Percentiles rank a stretch among this genome's conserved stretches.
Evolutionary conservation across 2,329 filamentous ascomycete species (phyloP).

Genomic region (Achaetomium macrosporum): DNA sequence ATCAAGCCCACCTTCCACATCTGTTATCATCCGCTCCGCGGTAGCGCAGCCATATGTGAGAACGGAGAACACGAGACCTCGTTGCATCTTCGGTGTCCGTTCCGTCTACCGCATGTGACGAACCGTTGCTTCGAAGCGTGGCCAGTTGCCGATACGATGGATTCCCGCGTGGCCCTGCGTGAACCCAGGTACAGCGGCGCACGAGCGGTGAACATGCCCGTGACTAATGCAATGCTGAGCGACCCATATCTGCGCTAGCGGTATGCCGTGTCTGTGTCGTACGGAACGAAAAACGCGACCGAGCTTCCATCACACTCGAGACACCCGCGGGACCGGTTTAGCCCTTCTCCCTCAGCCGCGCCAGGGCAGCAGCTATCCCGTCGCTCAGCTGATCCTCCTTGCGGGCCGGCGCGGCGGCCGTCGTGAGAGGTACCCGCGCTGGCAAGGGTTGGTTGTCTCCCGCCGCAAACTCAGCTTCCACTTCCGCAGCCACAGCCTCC

Average conservation of each 20-base stretch:
- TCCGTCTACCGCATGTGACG: not conserved
- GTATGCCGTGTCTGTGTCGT: slow-evolving; percentile 4
- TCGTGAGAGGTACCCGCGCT: slow-evolving; percentile 5
- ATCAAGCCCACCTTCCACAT: not conserved
- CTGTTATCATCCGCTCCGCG: not conserved
- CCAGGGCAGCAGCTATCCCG: slow-evolving; percentile 56
- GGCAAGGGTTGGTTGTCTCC: slow-evolving; percentile 24
- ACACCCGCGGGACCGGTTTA: slow-evolving; percentile 7
- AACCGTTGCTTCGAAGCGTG: slow-evolving; percentile 3
- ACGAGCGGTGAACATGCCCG: not conserved
- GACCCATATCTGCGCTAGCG: not conserved
- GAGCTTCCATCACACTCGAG: not conserved
- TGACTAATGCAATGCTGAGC: not conserved
- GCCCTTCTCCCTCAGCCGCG: slow-evolving; percentile 47
- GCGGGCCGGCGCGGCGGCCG: slow-evolving; percentile 19
- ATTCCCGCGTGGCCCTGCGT: not conserved
- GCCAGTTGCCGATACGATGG: slow-evolving; percentile 15
- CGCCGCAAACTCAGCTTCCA: slow-evolving; percentile 33
- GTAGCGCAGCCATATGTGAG: not conserved
- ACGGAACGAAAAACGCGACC: not conserved
- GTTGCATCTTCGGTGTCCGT: not conserved
- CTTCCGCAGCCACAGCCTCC: slow-evolving; percentile 44
- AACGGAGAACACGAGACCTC: not conserved
- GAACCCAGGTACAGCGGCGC: not conserved
- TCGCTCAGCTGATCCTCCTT: slow-evolving; percentile 45